These are phyloP conservation scores for Colletotrichum karsti DNA, from an alignment of 2,329 filamentous ascomycete genomes.

Conservation along the genomic window DNA sequence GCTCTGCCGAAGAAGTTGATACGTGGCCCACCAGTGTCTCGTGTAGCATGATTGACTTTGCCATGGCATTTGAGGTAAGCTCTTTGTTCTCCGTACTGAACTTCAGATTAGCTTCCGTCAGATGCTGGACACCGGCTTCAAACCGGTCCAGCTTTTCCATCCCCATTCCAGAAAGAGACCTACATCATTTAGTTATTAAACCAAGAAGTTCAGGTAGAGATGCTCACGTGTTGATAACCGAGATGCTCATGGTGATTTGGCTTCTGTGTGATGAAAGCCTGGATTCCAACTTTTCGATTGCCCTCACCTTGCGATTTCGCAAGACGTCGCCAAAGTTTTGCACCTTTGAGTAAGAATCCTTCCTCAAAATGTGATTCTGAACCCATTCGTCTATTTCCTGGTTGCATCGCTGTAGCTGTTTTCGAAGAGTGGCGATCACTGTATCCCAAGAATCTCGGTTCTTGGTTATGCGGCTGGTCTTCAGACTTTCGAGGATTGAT, in stretches of 20 bases:
- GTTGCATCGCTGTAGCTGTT: background rate
- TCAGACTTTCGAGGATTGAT: background rate
- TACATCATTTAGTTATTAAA: background rate
- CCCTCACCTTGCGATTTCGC: background rate
- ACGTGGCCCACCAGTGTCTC: background rate
- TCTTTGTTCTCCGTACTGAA: background rate
- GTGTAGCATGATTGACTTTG: no score
- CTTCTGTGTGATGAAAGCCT: background rate
- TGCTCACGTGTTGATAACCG: background rate
- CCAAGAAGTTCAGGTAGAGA: fast-evolving
- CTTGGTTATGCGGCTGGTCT: background rate
- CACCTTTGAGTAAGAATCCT: background rate
- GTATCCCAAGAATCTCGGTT: background rate
- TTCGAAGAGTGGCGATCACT: background rate
- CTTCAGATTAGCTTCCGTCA: background rate
- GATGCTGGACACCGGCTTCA: background rate
- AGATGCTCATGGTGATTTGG: background rate
- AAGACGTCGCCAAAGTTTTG: background rate
- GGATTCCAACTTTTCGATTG: background rate
- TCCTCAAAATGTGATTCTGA: background rate
- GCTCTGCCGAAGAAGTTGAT: background rate
- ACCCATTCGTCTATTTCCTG: background rate
- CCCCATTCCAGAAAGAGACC: background rate
- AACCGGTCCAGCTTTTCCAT: background rate
- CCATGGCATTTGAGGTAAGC: background rate